phyloP scores from a whole-genome alignment of 805 yeast genomes.

The Lipomyces anomalus region DNA sequence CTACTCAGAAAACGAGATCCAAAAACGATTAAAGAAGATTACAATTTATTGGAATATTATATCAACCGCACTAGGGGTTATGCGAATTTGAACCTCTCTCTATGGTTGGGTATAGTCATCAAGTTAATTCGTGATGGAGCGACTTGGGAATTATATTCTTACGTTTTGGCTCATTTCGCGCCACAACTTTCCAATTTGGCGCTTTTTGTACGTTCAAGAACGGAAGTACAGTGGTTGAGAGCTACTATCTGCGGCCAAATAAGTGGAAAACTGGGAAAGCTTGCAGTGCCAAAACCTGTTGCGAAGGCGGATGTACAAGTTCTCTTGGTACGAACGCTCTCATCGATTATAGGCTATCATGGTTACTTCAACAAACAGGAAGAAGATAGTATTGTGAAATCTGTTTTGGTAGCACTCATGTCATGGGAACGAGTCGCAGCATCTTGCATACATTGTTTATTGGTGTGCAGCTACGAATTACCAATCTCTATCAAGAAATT shows the following conservation, averaged over 20 bases:
- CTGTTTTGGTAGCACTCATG: constrained; percentile 55
- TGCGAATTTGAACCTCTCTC: constrained; percentile 21
- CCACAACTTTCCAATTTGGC: constrained; percentile 58
- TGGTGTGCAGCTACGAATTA: constrained; percentile 73
- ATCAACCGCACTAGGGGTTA: constrained; percentile 5
- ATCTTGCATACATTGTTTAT: constrained; percentile 70
- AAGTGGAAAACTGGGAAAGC: constrained; percentile 43
- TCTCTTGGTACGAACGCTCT: constrained; percentile 54
- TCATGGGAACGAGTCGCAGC: constrained; percentile 76
- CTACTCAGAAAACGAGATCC: too few relatives aligned
- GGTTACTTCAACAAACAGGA: constrained; percentile 48
- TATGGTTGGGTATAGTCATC: constrained; percentile 49
- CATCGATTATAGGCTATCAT: constrained; percentile 52
- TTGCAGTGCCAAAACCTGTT: constrained; percentile 40
- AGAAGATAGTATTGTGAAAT: constrained; percentile 57
- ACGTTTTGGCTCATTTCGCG: constrained; percentile 59
- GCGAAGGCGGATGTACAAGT: constrained; percentile 61
- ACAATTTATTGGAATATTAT: constrained; percentile 5
- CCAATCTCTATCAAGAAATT: constrained; percentile 68
- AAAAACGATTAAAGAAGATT: background rate
- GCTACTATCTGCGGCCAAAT: constrained; percentile 55
- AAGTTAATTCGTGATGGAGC: constrained; percentile 47
- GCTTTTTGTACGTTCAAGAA: constrained; percentile 44
- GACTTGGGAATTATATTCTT: constrained; percentile 69
- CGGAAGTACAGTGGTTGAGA: constrained; percentile 40